Evolutionary conservation across 345 rosid genomes (phyloP).

Genomic region (Leavenworthia alabamica): DNA sequence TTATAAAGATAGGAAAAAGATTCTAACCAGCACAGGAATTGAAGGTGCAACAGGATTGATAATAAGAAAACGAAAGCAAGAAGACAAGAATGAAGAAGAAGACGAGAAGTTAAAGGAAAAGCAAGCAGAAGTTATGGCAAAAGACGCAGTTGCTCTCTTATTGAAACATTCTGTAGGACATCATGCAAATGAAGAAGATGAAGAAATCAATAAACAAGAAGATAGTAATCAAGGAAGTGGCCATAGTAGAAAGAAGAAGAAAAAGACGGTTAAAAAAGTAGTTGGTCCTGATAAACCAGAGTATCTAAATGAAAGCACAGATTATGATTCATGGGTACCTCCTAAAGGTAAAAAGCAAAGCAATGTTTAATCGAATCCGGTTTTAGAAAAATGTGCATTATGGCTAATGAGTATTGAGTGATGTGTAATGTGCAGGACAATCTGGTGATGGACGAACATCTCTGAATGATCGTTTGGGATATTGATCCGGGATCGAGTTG

Average conservation of each 20-base stretch:
- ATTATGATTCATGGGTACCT: conserved; percentile 80
- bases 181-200: conserved; percentile 45
- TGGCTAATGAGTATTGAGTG: not conserved
- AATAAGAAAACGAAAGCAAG: conserved; percentile 66
- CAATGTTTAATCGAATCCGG: not conserved
- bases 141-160: conserved; percentile 81
- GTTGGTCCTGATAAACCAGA: conserved; percentile 78
- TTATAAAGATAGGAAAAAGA: conserved; percentile 72
- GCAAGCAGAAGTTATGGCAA: conserved; percentile 52
- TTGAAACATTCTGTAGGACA: conserved; percentile 73
- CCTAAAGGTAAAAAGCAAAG: conserved; percentile 63
- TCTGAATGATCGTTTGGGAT: conserved; percentile 77
- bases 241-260: conserved; percentile 36
- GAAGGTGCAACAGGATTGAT: conserved; percentile 74
- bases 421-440: conserved; percentile 77
- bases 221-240: conserved; percentile 26
- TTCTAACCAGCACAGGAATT: conserved; percentile 32
- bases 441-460: conserved; percentile 92
- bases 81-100: conserved; percentile 32
- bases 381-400: no score
- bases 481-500: conserved; percentile 29
- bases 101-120: conserved; percentile 35
- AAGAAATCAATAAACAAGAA: conserved; percentile 28
- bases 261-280: conserved; percentile 50
- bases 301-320: conserved; percentile 45